Evolutionary conservation across 345 rosid species (phyloP).

Genomic region (Ailanthus altissimus): DNA sequence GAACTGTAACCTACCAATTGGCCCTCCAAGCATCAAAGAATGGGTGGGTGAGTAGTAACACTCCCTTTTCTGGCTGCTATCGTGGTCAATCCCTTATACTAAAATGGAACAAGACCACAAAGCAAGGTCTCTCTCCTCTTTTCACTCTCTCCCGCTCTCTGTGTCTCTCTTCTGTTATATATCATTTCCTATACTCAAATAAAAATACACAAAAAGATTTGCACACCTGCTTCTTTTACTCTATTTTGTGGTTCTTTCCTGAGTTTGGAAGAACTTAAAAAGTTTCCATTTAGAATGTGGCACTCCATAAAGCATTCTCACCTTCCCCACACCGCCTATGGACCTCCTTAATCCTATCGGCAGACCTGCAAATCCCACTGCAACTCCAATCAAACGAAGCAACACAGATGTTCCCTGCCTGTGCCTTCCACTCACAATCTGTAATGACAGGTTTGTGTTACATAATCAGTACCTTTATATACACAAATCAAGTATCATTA

Average conservation of each 20-base stretch:
- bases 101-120: slow-evolving; percentile 36
- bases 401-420: slow-evolving; percentile 90
- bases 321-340: slow-evolving; percentile 94
- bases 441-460: slow-evolving; percentile 22
- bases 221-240: slow-evolving; percentile 15
- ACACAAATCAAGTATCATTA: not conserved
- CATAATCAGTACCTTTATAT: not conserved
- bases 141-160: slow-evolving; percentile 14
- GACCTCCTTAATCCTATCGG: slow-evolving; percentile 85
- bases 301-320: slow-evolving; percentile 83
- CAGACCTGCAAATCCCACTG: slow-evolving; percentile 94
- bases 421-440: slow-evolving; percentile 99
- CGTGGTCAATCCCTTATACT: slow-evolving; percentile 29
- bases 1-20: slow-evolving; percentile 45
- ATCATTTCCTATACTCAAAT: slow-evolving; percentile 28
- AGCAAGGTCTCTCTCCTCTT: slow-evolving; percentile 17
- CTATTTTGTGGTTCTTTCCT: slow-evolving; percentile 28
- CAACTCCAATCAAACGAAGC: slow-evolving; percentile 98
- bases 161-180: slow-evolving; percentile 25
- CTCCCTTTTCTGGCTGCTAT: slow-evolving; percentile 17
- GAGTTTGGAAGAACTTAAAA: slow-evolving; percentile 38
- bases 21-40: slow-evolving; percentile 51
- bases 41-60: slow-evolving; percentile 28
- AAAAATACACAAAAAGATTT: slow-evolving; percentile 28
- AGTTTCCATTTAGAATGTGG: slow-evolving; percentile 46